phyloP scores from a whole-genome alignment of 1,284 basidiomycete species.

The Cryptococcus sp. region DNA sequence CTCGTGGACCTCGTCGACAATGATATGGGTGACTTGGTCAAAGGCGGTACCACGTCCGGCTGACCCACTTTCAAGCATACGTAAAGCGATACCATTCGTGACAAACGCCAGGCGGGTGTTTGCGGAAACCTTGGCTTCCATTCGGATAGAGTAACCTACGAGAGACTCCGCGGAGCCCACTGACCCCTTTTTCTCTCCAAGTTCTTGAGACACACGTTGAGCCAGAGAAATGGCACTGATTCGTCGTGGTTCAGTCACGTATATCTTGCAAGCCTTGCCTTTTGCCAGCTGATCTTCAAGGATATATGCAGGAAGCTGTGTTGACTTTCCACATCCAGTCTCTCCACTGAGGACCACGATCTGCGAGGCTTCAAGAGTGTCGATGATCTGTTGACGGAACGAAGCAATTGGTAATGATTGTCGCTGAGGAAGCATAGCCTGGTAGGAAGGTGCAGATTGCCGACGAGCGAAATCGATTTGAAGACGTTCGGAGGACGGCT shows the following conservation, averaged over 20 bases:
- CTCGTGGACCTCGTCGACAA: conserved; percentile 64
- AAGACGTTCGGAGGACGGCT: conserved; percentile 46
- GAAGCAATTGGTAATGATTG: conserved; percentile 80
- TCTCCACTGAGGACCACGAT: conserved; percentile 93
- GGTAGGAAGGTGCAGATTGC: conserved; percentile 63
- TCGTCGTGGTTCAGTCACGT: conserved; percentile 91
- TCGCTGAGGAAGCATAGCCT: conserved; percentile 64
- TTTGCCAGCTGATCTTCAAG: conserved; percentile 82
- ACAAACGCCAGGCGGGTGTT: conserved; percentile 79
- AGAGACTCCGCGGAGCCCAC: conserved; percentile 76
- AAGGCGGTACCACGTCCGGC: conserved; percentile 71
- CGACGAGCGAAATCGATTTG: conserved; percentile 60
- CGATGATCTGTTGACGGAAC: conserved; percentile 72
- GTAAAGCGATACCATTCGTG: conserved; percentile 91
- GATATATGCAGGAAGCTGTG: conserved; percentile 92
- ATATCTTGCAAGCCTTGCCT: conserved; percentile 85
- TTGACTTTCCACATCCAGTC: conserved; percentile 98
- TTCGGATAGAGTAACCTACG: conserved; percentile 90
- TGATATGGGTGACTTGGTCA: conserved; percentile 73
- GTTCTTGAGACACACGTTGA: conserved; percentile 87
- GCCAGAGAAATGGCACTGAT: conserved; percentile 98
- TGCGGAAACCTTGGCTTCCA: conserved; percentile 81
- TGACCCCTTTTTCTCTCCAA: conserved; percentile 79
- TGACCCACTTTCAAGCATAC: conserved; percentile 75
- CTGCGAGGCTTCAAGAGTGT: conserved; percentile 70